These are phyloP conservation scores for Pinus tabuliformis DNA, from an alignment of 75 land plant genomes.

Conservation along the genomic window DNA sequence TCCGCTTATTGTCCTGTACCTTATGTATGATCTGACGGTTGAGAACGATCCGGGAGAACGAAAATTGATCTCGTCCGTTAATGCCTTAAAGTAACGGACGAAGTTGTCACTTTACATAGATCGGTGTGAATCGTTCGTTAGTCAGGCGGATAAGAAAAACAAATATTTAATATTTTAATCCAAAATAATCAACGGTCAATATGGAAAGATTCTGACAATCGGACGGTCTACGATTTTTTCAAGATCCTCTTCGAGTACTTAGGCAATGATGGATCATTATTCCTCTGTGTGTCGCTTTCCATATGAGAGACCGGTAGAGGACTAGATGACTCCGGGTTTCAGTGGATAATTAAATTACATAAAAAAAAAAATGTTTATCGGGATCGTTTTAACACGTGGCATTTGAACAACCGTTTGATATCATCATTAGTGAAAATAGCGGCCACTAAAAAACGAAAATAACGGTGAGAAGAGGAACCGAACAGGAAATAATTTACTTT, in stretches of 20 bases:
- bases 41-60: not conserved
- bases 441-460: slow-evolving; percentile 21
- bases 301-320: not conserved
- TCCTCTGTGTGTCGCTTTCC: not conserved
- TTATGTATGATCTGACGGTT: not conserved
- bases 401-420: not conserved
- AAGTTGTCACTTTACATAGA: not conserved
- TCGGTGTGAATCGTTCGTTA: not conserved
- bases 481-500: not conserved
- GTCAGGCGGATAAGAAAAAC: not conserved
- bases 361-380: too few species aligned
- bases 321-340: not conserved
- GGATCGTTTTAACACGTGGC: not conserved
- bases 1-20: not conserved
- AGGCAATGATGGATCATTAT: not conserved
- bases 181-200: not conserved
- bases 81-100: not conserved
- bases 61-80: not conserved
- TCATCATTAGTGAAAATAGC: slow-evolving; percentile 16
- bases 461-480: slow-evolving; percentile 6
- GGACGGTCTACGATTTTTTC: not conserved
- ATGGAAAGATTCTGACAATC: not conserved
- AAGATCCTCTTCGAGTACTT: not conserved
- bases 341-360: not conserved
- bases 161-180: not conserved